A percentile compares a stretch with the other conserved stretches of the same genome.
Conservation (phyloP, 257 asterid genomes). For the Mentha longifolia region DNA sequence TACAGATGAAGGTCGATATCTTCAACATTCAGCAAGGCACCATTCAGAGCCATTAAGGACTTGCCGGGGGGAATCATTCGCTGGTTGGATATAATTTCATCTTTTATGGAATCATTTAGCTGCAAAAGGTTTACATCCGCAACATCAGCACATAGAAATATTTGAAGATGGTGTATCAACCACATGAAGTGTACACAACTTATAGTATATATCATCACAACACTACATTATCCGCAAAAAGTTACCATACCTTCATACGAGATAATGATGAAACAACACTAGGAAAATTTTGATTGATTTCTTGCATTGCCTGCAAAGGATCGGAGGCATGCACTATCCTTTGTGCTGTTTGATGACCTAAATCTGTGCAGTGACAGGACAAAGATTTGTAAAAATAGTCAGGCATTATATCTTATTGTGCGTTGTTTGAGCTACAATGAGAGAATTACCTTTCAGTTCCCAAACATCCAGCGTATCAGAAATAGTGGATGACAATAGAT, state of each 20-base stretch:
- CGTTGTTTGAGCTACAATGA: slow-evolving; percentile 24
- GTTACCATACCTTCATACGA: slow-evolving; percentile 79
- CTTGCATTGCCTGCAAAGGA: slow-evolving; percentile 95
- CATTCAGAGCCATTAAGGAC: slow-evolving; percentile 97
- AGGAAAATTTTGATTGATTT: slow-evolving; percentile 93
- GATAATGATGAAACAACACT: slow-evolving; percentile 93
- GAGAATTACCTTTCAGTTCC: slow-evolving; percentile 86
- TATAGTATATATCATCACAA: slow-evolving; percentile 21
- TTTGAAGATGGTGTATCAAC: slow-evolving; percentile 23
- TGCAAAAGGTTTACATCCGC: slow-evolving; percentile 48
- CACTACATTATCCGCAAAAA: slow-evolving; percentile 31
- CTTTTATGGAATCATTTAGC: slow-evolving; percentile 94
- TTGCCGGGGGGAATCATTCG: slow-evolving; percentile 98
- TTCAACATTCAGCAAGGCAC: slow-evolving; percentile 92
- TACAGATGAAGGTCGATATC: slow-evolving; percentile 96
- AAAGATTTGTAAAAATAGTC: slow-evolving; percentile 27
- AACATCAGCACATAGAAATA: slow-evolving; percentile 36
- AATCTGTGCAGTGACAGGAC: slow-evolving; percentile 54
- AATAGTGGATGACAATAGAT: slow-evolving; percentile 79
- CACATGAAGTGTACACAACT: slow-evolving; percentile 26
- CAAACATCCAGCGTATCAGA: slow-evolving; percentile 94
- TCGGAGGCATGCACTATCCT: slow-evolving; percentile 95
- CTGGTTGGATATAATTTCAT: slow-evolving; percentile 90
- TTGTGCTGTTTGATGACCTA: slow-evolving; percentile 99
- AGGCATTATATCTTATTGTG: slow-evolving; percentile 3